Base-by-base conservation (phyloP, 768 basidiomycete genomes). In the Tylopilus rubrobrunneus region DNA sequence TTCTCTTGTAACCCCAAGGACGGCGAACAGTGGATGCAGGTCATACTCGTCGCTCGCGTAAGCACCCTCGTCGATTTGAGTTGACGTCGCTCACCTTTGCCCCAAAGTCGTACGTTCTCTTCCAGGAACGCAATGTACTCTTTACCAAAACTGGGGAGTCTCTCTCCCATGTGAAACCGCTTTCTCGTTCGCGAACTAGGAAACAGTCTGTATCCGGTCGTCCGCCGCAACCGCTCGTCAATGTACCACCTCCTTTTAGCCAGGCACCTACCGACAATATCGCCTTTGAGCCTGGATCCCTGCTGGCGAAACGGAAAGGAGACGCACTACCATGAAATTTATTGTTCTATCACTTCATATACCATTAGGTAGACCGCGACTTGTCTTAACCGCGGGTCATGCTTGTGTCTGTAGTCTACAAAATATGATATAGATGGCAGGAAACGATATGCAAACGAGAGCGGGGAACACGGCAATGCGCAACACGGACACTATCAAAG, bases 1-100 rank as follows among this genome's bases (percentile, higher is more conserved):
- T 93, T 98, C 66, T 85, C 85, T 28, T 89, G 89, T 58, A 80
- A 83, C 41, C 81, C 84, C 62, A 79, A 75, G 37, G 89, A 92
- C 45, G 89, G 89, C 37, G 77, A 80, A 57, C 72, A 74, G 34
- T 95, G 92, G 92, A 74, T 92, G 67, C 83, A 92, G 71, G 82
- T 76, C 61, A 84, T 94, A 42, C 78, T 92, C 17, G 72, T 94
- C 51, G 91, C 92, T 50, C 82, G 92, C 48, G 92, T 93, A 69
- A 66, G 89, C 31, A 45, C 21, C 36, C 36, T 4, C 37, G 52
- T 8, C 10, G 4, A 11, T 21, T 44, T 53, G 31, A 56, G 3
- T 11, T 5, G 15, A 37, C 7, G 29, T 23, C 49, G 33, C 55
- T 61, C 11, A 65, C 61, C 48, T 7, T 31, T 52, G 50, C 43